These are phyloP conservation scores for Micractinium conductrix DNA, from an alignment of 139 green algal genomes.

Conservation along the genomic window DNA sequence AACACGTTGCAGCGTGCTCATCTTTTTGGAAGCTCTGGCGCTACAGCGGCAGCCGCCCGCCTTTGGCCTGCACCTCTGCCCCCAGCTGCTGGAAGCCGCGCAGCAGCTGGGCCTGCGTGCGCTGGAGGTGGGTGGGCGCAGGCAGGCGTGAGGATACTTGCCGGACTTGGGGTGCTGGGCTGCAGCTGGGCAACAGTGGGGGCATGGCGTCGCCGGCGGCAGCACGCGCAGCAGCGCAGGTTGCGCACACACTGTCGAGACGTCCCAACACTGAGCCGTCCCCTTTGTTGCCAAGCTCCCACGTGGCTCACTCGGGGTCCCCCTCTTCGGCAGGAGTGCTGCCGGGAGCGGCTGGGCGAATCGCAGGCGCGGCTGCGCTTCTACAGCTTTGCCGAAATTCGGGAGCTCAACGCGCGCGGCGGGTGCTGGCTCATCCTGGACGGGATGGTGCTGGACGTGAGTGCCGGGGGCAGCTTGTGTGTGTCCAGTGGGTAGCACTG, in stretches of 20 bases:
- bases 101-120: slow-evolving; percentile 54
- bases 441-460: slow-evolving; percentile 81
- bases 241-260: too few species aligned
- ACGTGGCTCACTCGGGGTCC: not conserved
- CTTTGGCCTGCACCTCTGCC: slow-evolving; percentile 59
- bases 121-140: slow-evolving; percentile 56
- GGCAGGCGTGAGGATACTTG: not conserved
- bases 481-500: not conserved
- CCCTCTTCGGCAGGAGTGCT: slow-evolving; percentile 49
- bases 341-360: slow-evolving; percentile 49
- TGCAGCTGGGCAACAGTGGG: too few species aligned
- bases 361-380: slow-evolving; percentile 41
- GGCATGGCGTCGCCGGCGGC: too few species aligned
- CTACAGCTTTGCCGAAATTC: slow-evolving; percentile 61
- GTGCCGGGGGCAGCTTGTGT: not conserved
- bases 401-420: slow-evolving; percentile 49
- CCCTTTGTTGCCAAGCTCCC: too few species aligned
- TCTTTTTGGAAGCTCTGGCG: slow-evolving; percentile 69
- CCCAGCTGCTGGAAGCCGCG: slow-evolving; percentile 48
- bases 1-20: slow-evolving; percentile 49
- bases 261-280: too few species aligned
- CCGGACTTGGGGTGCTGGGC: too few species aligned
- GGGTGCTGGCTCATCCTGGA: slow-evolving; percentile 65
- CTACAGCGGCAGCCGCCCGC: slow-evolving; percentile 41
- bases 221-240: too few species aligned